phyloP scores from a whole-genome alignment of 129 eudicot genomes.

The Cynara cardunculus region DNA sequence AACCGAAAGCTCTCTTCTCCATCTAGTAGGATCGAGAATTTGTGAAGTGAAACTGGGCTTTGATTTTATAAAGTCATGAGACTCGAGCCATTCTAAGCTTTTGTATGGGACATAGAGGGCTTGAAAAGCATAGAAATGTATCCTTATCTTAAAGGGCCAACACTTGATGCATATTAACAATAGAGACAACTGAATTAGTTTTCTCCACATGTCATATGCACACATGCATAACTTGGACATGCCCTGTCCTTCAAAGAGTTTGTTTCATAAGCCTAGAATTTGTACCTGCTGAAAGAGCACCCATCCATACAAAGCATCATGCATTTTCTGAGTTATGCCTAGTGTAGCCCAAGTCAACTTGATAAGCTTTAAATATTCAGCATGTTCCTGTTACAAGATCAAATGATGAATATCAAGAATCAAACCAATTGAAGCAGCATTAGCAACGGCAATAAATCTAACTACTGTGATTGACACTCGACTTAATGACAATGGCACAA shows the following conservation, averaged over 20 bases:
- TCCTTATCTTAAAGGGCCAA: background rate
- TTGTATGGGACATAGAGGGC: background rate
- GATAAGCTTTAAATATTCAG: constrained; percentile 65
- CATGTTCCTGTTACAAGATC: constrained; percentile 56
- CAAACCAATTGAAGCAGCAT: background rate
- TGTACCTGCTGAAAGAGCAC: constrained; percentile 95
- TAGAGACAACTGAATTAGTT: background rate
- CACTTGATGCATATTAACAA: constrained; percentile 1
- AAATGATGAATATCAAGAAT: constrained; percentile 20
- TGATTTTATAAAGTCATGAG: background rate
- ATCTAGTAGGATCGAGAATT: background rate
- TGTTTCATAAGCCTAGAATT: background rate
- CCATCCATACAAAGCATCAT: constrained; percentile 76
- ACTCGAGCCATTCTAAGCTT: background rate
- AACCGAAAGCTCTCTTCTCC: background rate
- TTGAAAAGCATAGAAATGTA: background rate
- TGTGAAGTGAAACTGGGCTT: background rate
- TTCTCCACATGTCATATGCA: constrained; percentile 5
- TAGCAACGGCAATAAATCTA: background rate
- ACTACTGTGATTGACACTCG: background rate
- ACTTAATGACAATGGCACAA: constrained; percentile 10
- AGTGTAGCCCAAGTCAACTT: constrained; percentile 87
- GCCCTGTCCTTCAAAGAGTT: background rate
- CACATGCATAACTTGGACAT: background rate
- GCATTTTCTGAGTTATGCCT: constrained; percentile 80